Evolutionary conservation across 2,329 filamentous ascomycete genomes (phyloP), one percentile per base, ranked within the genome.

Genomic region (Cryphonectria carpinicola): DNA sequence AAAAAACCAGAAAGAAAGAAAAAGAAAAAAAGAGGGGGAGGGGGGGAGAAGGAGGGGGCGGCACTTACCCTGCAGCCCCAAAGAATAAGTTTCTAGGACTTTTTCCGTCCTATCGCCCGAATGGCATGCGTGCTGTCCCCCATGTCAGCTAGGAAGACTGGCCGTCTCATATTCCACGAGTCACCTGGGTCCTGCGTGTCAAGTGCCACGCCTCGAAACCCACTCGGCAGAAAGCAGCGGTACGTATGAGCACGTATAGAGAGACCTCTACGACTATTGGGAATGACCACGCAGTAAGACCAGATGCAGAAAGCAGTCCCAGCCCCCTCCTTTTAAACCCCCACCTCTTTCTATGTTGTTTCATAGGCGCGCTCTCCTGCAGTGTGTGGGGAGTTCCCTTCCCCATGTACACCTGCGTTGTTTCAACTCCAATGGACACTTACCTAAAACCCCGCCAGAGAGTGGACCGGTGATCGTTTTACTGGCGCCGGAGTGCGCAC

Each of bases 151-250:
- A n/a, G n/a, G 28, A 19, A 39, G 32, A 52, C 13, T 19, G 19
- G 17, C 25, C 56, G 64, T 56, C 64, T 65, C 64, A 65, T 37
- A 54, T 65, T 65, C 46, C 46, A 61, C 43, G 43, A 37, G 32
- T 52, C 41, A 54, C 19, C 63, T 65, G 25, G 7, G 43, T 19
- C 46, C 19, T 6, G 28, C 10, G 32, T 52, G 46, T 65, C 46
- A n/a, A 25, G 28, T 11, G 28, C 46, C 43, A 65, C 39, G 43
- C 43, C 32, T 28, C 19, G 19, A 65, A 46, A 52, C n/a, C 61
- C 61, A 46, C 61, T 32, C 61, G n/a, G 61, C 61, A 64, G 61
- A 64, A 32, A 32, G 39, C 25, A 64, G 43, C 22, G 60, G 22
- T 22, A 7, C 37, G 17, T 46, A 46, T 19, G 19, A 39, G 39